Conservation (phyloP, 257 asterid species). For the Solanum virginianum region DNA sequence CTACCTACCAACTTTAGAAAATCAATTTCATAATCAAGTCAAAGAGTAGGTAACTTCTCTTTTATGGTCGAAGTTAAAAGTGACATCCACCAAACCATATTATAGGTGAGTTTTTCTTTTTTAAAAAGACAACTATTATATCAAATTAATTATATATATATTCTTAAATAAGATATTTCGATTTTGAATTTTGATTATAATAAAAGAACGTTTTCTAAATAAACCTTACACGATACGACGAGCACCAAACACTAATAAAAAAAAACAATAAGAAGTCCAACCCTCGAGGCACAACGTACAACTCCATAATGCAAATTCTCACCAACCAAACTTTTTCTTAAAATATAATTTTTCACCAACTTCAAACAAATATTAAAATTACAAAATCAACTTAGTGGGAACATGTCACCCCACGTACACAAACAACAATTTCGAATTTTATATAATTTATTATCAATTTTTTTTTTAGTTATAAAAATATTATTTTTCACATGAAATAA, state of each 20-base stretch:
- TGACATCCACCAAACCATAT: neutral
- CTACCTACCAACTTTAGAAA: neutral
- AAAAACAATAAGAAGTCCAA: neutral
- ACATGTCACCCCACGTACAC: neutral
- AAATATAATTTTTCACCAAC: neutral
- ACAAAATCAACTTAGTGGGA: neutral
- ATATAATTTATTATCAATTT: neutral
- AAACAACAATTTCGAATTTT: neutral
- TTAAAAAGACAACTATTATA: neutral
- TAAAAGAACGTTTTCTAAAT: neutral
- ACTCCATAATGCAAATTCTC: neutral
- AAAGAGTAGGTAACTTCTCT: neutral
- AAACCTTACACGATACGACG: fast-evolving
- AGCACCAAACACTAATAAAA: too few species aligned
- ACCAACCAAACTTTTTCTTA: neutral
- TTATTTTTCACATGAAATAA: neutral
- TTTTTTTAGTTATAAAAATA: neutral
- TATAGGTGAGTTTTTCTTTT: neutral
- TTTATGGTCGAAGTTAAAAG: neutral
- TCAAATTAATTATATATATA: neutral
- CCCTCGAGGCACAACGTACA: neutral
- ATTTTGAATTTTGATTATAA: neutral
- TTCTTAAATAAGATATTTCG: too few species aligned
- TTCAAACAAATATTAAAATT: neutral
- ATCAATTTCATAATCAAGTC: neutral